A percentile compares a stretch with the other conserved stretches of the same genome.
Conservation (phyloP, 2,329 filamentous ascomycete genomes). For the Diaporthe sp. region DNA sequence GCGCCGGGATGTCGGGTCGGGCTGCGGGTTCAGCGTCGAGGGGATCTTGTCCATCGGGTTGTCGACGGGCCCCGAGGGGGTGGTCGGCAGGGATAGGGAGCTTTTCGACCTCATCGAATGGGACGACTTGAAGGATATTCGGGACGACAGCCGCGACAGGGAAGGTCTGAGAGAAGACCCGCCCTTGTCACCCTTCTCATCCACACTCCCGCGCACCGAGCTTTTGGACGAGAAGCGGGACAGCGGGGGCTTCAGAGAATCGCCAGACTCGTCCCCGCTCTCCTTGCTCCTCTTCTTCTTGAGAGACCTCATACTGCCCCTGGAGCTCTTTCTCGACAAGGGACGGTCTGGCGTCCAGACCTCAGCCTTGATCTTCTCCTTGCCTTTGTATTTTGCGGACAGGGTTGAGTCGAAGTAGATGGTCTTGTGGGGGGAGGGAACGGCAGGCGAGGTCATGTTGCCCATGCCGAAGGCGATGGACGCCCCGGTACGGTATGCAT, state of each 20-base stretch:
- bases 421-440: slow-evolving; percentile 50
- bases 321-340: slow-evolving; percentile 28
- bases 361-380: slow-evolving; percentile 57
- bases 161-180: slow-evolving; percentile 10
- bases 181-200: slow-evolving; percentile 20
- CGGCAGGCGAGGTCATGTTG: slow-evolving; percentile 53
- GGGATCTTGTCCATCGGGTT: slow-evolving; percentile 33
- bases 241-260: slow-evolving; percentile 30
- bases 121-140: slow-evolving; percentile 28
- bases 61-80: slow-evolving; percentile 15
- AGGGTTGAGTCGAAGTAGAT: slow-evolving; percentile 57
- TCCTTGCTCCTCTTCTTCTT: slow-evolving; percentile 27
- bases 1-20: slow-evolving; percentile 42
- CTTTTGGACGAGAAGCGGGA: slow-evolving; percentile 30
- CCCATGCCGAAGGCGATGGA: slow-evolving; percentile 54
- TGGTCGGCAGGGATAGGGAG: slow-evolving; percentile 25
- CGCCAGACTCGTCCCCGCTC: slow-evolving; percentile 25
- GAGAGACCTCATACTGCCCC: slow-evolving; percentile 26
- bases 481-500: slow-evolving; percentile 56
- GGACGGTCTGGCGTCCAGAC: slow-evolving; percentile 51
- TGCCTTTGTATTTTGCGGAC: slow-evolving; percentile 46
- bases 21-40: slow-evolving; percentile 26
- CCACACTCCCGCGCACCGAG: slow-evolving; percentile 25
- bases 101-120: slow-evolving; percentile 18
- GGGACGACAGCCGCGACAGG: slow-evolving; percentile 31